A percentile compares a stretch with the other conserved stretches of the same genome.
phyloP scores from a whole-genome alignment of 768 basidiomycete species.

The Trametopsis cervina region DNA sequence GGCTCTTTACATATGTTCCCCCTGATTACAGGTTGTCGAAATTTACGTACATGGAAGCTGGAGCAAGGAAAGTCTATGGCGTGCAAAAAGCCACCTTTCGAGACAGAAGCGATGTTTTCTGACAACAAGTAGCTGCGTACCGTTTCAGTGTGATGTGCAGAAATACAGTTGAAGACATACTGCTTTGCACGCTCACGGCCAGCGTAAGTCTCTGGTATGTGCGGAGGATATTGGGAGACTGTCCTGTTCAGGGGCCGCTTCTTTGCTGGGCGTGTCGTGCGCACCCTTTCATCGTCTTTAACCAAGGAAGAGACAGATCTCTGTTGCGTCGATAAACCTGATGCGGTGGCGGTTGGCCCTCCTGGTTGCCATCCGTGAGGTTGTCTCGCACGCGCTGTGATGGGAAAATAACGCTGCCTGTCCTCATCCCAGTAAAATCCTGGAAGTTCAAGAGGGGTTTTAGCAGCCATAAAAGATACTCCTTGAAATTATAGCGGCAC shows the following conservation, averaged over 20 bases:
- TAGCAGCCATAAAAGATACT: too few species aligned
- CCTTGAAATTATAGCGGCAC: too few species aligned
- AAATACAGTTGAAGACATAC: not conserved
- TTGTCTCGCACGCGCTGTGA: constrained; percentile 11
- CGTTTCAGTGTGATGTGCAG: not conserved
- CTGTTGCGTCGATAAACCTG: not conserved
- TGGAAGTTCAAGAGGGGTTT: constrained; percentile 22
- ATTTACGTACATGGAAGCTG: too few species aligned
- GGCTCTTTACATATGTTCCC: not conserved
- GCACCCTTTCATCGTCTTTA: not conserved
- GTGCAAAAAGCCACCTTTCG: not conserved
- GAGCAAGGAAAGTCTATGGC: not conserved
- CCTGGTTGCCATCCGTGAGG: not conserved
- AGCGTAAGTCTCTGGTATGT: not conserved
- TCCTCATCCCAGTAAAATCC: constrained; percentile 28
- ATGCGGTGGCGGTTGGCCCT: not conserved
- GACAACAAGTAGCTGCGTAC: not conserved
- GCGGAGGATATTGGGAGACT: not conserved
- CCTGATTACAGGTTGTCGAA: too few species aligned
- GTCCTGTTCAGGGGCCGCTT: not conserved
- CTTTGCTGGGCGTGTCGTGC: not conserved
- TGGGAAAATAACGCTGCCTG: constrained; percentile 24
- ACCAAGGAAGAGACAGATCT: not conserved
- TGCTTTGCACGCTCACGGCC: not conserved
- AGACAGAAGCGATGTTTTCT: too few species aligned